Evolutionary conservation across 805 yeast species (phyloP), one percentile per base, ranked within the genome.

Genomic region (Candida dajiaensis): DNA sequence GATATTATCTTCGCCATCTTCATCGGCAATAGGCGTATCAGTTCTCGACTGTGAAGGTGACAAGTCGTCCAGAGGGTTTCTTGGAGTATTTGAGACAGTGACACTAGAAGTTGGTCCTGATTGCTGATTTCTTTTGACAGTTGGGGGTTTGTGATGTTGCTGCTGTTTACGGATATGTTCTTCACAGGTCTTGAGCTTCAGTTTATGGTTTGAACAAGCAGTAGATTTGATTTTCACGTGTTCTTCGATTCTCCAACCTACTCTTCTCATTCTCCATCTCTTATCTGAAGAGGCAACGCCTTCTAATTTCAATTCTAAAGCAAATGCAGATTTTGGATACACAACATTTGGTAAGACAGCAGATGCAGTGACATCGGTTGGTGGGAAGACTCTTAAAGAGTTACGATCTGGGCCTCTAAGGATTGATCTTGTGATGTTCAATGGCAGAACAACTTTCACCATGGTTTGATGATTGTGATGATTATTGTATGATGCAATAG

Each of bases 181-280:
- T 48, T 75, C 77, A 3, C 71, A 58, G 1, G 63, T 59, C 43
- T 69, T 68, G 42, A 81, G 66, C 56, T 82, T 82, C 11, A 65
- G 51, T 37, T 63, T 63, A 61, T 88, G 96, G 31, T 66, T 50
- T 9, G 66, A 62, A 66, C 96, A 89, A 26, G 81, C 67, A 54
- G 68, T 61, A 2, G 80, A 75, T 51, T 75, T 73, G 16, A 88
- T 72, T 56, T 81, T 78, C n/a, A 83, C 75, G 42, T 74, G 76
- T 61, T 94, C 98, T 59, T 92, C 96, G 15, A 94, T 76, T 58
- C 88, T 75, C 98, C 98, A 94, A 47, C 75, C 75, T 38, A 94
- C 66, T 61, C 89, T 87, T 42, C 97, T 74, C 90, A 94, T 83
- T 65, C 95, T 77, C 99, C 99, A 94, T 52, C 97, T 72, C 52